Evolutionary conservation across 352 stramenopile species (phyloP), one percentile per base, ranked within the genome.

Genomic region (Pythium angustatum): DNA sequence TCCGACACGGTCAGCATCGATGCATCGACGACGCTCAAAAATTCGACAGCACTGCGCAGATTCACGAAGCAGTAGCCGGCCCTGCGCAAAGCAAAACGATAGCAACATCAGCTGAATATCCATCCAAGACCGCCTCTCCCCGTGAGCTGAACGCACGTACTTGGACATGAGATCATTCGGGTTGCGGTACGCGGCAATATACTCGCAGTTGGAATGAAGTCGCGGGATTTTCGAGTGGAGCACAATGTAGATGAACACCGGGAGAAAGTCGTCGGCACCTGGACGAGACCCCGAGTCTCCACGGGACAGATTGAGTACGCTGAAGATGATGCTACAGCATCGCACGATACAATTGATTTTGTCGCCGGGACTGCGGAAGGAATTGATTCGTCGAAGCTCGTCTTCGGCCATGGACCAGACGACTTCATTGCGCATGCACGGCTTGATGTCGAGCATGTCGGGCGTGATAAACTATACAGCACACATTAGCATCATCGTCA

Each of bases 191-290:
- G 79, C 76, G 28, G 91, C 75, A 66, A 98, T 96, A 69, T 96
- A 98, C 71, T 97, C 90, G 64, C 88, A 95, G 62, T 96, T 98
- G 14, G 88, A 96, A 43, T 88, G 67, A 14, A 97, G 75, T 11
- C 80, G 73, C n/a, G 89, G 85, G 58, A 97, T 93, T 56, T 92
- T 81, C 28, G 90, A 93, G 58, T 95, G 87, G 19, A 98, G 71
- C 22, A 97, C 89, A 38, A 97, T 91, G 75, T 96, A 97, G 62
- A 98, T 97, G 66, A 98, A 96, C 28, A 97, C 81, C 17, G 91
- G 91, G 15, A 98, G 72, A 51, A 98, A 98, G 38, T 98, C 91
- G 61, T 98, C 91, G 2, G 90, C 83, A 17, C 86, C 86, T 3
- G 86, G 86, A 9, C 86, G 84, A 17, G 70, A 88, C 2, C 74